phyloP scores from a whole-genome alignment of 208 protist genomes.

The Strigomonas culicis region DNA sequence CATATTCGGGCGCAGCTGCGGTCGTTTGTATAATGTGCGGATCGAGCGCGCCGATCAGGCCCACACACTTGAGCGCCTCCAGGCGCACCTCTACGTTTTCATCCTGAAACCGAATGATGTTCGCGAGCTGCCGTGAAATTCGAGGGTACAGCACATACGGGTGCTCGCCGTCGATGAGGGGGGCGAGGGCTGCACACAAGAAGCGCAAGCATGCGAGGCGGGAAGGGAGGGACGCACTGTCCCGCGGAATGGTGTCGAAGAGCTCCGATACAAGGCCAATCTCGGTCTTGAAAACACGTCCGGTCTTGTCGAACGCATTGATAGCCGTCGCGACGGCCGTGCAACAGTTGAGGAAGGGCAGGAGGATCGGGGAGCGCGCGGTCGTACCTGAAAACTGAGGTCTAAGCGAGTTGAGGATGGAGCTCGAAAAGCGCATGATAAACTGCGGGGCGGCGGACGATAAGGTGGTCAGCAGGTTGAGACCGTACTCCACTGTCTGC shows the following conservation, averaged over 20 bases:
- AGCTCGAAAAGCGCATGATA: conserved; percentile 68
- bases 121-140: conserved; percentile 62
- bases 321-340: conserved; percentile 63
- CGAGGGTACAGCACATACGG: conserved; percentile 72
- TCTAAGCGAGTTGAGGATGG: conserved; percentile 55
- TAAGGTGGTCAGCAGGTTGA: conserved; percentile 65
- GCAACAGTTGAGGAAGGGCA: conserved; percentile 67
- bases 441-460: conserved; percentile 72
- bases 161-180: conserved; percentile 50
- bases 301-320: conserved; percentile 44
- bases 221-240: conserved; percentile 40
- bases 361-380: conserved; percentile 37
- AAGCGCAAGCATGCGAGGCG: conserved; percentile 75
- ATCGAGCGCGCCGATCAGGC: conserved; percentile 75
- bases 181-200: conserved; percentile 57
- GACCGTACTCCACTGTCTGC: conserved; percentile 50
- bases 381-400: conserved; percentile 48
- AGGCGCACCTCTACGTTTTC: conserved; percentile 74
- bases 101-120: conserved; percentile 54
- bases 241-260: conserved; percentile 52
- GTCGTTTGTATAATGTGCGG: conserved; percentile 71
- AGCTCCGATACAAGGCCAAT: conserved; percentile 51
- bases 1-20: conserved; percentile 20
- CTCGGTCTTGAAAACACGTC: conserved; percentile 50
- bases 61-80: conserved; percentile 72